Evolutionary conservation across 306 rosid species (phyloP), one percentile per base, ranked within the genome.

Genomic region (Quercus wislizeni): DNA sequence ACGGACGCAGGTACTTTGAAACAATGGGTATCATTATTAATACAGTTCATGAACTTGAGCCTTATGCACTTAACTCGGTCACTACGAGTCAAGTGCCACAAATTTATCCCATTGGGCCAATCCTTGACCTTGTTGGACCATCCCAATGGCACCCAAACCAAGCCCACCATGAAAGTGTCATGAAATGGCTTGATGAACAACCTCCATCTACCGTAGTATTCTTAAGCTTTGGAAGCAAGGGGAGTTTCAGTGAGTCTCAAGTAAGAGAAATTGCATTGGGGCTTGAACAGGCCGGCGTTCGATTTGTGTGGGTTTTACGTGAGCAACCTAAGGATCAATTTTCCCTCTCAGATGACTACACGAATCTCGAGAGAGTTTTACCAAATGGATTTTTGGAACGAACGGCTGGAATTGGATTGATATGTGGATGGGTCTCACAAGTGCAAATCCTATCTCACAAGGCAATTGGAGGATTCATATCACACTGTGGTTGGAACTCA

Each of bases 401-500:
- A 6, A 91, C 88, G 21, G 20, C 9, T 4, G 74, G 9, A 27
- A 74, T 78, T 2, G 92, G 96, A 1, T 35, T 87, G 25, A 83
- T 89, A 9, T 86, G 89, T 11, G 90, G 91, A 2, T 86, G 89
- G 91, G 82, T 81, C n/a, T 90, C 96, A 25, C 93, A 91, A 6
- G 89, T 69, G 17, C 65, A 64, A 58, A 84, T 89, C 3, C 15
- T 89, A 10, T 89, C 83, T 33, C 93, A 89, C 74, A 33, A 10
- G 21, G 85, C 89, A 0, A 23, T 87, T 0, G 92, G 93, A 4
- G 96, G 93, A 0, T 91, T 91, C 55, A 85, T 86, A 70, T 89
- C 93, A 1, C 93, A 89, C 5, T 91, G 93, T 27, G 93, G 96
- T 5, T 91, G 96, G 93, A 91, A 89, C 73, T 91, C 96, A 0